These are phyloP conservation scores for Colletotrichum horii DNA, from an alignment of 2,329 filamentous ascomycete species.

Conservation along the genomic window DNA sequence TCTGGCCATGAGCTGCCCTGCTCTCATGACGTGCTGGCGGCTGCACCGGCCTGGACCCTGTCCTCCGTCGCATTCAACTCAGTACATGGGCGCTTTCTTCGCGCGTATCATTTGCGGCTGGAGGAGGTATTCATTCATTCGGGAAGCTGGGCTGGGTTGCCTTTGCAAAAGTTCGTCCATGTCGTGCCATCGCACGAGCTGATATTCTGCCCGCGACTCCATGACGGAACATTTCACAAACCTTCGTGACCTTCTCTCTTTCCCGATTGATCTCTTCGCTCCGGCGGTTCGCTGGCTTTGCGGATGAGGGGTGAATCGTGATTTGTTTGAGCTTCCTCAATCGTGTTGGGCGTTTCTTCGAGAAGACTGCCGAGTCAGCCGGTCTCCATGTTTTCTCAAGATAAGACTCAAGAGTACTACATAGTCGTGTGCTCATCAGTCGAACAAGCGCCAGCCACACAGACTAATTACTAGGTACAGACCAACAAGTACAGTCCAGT, in stretches of 20 bases:
- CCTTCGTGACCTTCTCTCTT: background rate
- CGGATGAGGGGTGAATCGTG: background rate
- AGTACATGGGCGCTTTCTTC: background rate
- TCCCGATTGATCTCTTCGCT: conserved; percentile 19
- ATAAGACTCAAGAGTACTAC: background rate
- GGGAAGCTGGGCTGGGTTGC: background rate
- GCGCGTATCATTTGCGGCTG: background rate
- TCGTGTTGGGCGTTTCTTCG: background rate
- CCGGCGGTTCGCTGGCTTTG: background rate
- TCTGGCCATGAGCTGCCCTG: background rate
- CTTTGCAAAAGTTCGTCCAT: conserved; percentile 11
- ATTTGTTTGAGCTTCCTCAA: background rate
- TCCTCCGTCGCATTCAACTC: background rate
- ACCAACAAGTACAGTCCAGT: background rate
- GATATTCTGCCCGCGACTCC: background rate
- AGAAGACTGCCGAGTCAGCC: conserved; percentile 8
- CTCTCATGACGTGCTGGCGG: conserved; percentile 13
- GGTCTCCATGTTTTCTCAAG: background rate
- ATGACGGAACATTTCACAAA: background rate
- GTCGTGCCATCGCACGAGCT: background rate
- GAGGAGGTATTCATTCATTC: background rate
- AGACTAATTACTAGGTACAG: too few species aligned
- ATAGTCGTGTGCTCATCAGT: background rate
- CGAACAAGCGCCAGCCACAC: background rate
- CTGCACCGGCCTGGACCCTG: background rate